phyloP scores from a whole-genome alignment of 306 rosid species.

The Vicia villosa region DNA sequence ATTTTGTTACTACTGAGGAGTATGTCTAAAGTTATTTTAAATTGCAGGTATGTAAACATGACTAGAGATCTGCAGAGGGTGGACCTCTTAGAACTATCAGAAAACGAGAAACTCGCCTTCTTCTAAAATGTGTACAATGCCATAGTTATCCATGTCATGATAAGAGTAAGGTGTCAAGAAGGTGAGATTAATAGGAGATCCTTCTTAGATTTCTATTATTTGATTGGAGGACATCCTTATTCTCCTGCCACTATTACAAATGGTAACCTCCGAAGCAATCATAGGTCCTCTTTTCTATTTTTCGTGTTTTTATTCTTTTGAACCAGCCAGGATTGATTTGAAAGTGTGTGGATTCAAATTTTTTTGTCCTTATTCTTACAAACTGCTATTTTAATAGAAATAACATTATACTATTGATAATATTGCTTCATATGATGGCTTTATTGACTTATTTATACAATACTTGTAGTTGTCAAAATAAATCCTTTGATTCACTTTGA shows the following conservation, averaged over 20 bases:
- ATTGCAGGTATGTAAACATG: conserved; percentile 76
- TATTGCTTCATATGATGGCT: not conserved
- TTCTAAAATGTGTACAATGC: conserved; percentile 89
- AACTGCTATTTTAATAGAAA: no score
- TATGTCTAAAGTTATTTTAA: conserved; percentile 8
- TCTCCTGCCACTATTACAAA: conserved; percentile 65
- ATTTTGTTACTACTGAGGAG: not conserved
- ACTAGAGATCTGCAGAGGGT: conserved; percentile 76
- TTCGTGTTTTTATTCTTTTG: no score
- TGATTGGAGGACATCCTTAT: conserved; percentile 80
- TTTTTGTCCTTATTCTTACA: no score
- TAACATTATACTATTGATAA: no score
- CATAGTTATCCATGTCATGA: conserved; percentile 81
- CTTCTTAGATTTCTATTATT: conserved; percentile 72
- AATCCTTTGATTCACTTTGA: conserved; percentile 84
- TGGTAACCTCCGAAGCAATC: conserved; percentile 83
- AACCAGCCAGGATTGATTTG: no score
- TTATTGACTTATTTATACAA: conserved; percentile 3
- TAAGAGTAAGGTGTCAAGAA: conserved; percentile 68
- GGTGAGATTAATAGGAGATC: conserved; percentile 69
- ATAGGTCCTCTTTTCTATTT: conserved; percentile 61
- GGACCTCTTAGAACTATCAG: conserved; percentile 61
- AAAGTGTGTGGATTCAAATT: no score
- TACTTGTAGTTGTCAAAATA: conserved; percentile 56
- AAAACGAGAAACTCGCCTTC: conserved; percentile 72